phyloP scores from a whole-genome alignment of 441 rosid genomes.

The Breynia disticha region DNA sequence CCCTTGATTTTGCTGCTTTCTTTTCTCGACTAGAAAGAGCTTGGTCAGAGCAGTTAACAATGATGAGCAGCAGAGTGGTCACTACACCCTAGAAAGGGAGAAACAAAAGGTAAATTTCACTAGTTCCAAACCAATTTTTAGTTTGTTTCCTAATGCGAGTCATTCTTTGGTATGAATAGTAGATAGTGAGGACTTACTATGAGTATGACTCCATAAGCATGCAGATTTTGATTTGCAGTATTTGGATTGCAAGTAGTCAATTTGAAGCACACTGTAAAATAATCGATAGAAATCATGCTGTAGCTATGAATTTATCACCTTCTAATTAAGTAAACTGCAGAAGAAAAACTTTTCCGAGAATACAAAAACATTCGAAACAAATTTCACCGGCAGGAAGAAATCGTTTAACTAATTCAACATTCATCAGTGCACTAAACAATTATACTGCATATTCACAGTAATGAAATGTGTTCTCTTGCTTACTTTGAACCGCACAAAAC shows the following conservation, averaged over 20 bases:
- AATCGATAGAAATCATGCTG: slow-evolving; percentile 12
- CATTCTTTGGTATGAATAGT: too few relatives aligned
- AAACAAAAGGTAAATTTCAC: slow-evolving; percentile 8
- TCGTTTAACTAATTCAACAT: too few relatives aligned
- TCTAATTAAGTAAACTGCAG: too few relatives aligned
- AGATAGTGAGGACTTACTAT: slow-evolving; percentile 46
- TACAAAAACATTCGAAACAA: too few relatives aligned
- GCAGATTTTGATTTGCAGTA: slow-evolving; percentile 68
- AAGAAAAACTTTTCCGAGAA: too few relatives aligned
- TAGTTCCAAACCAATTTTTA: neutral
- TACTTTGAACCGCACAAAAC: too few relatives aligned
- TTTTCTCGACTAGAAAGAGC: slow-evolving; percentile 68
- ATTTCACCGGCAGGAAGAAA: too few relatives aligned
- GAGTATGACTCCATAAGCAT: slow-evolving; percentile 78
- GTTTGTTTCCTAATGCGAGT: too few relatives aligned
- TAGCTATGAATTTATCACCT: neutral
- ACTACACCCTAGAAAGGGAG: slow-evolving; percentile 51
- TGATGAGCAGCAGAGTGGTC: slow-evolving; percentile 55
- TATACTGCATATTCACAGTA: too few relatives aligned
- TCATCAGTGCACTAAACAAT: too few relatives aligned
- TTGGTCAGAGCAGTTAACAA: slow-evolving; percentile 93
- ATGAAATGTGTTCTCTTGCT: too few relatives aligned
- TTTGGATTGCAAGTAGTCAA: slow-evolving; percentile 58
- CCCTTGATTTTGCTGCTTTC: slow-evolving; percentile 66
- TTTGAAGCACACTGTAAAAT: slow-evolving; percentile 70